Percentiles rank a stretch among this genome's conserved stretches.
These are phyloP conservation scores for Nakazawaea wyomingensis DNA, from an alignment of 805 yeast species.

Conservation along the genomic window DNA sequence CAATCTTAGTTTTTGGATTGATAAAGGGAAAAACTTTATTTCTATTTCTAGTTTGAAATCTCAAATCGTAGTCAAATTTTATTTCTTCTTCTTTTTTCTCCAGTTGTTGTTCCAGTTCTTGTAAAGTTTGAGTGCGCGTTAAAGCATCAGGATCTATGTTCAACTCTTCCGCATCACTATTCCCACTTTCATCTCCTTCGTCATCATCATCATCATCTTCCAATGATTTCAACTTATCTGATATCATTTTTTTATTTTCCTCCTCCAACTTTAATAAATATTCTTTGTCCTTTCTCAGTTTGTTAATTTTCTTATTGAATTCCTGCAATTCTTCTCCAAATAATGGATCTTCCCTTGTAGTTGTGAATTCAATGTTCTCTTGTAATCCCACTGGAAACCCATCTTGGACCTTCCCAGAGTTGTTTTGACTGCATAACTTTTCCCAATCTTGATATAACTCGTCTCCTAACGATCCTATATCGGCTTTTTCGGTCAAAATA, in stretches of 20 bases:
- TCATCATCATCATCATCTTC: constrained; percentile 23
- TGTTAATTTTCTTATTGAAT: constrained; percentile 41
- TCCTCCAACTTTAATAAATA: constrained; percentile 26
- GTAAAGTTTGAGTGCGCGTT: constrained; percentile 3
- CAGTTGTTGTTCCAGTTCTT: constrained; percentile 15
- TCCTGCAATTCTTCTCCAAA: constrained; percentile 43
- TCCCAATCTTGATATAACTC: constrained; percentile 53
- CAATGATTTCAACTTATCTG: constrained; percentile 19
- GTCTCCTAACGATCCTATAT: constrained; percentile 40
- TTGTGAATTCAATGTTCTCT: constrained; percentile 34
- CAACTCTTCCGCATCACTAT: constrained; percentile 15
- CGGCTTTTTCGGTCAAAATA: constrained; percentile 66
- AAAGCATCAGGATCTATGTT: constrained; percentile 14
- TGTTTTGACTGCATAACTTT: constrained; percentile 29
- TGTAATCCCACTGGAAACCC: constrained; percentile 56
- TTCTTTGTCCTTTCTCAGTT: constrained; percentile 35
- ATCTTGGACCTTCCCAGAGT: constrained; percentile 43
- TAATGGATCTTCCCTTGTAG: constrained; percentile 43
- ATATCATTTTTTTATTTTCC: constrained; percentile 24
- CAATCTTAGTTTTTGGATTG: constrained; percentile 46
- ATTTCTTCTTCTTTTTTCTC: constrained; percentile 32
- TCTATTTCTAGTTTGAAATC: constrained; percentile 39
- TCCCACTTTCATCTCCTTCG: constrained; percentile 24
- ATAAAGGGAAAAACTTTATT: constrained; percentile 74
- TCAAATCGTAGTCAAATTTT: constrained; percentile 54